phyloP scores from a whole-genome alignment of 2,329 filamentous ascomycete genomes.

The Alternaria tenuissima region DNA sequence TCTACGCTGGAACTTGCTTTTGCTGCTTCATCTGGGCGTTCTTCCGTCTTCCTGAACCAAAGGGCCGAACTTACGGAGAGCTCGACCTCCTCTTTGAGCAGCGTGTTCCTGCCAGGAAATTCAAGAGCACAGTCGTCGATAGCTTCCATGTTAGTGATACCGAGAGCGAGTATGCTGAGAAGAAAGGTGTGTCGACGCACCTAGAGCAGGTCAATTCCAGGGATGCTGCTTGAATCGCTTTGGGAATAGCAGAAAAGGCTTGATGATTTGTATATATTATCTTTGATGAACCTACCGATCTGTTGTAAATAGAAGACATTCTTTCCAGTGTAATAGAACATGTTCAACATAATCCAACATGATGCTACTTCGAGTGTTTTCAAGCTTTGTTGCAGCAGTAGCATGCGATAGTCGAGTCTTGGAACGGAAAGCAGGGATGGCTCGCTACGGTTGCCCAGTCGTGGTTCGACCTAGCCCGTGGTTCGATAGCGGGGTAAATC shows the following conservation, averaged over 20 bases:
- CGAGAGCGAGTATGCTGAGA: constrained; percentile 33
- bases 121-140: constrained; percentile 38
- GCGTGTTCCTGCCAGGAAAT: constrained; percentile 43
- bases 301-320: constrained; percentile 5
- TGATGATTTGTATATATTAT: constrained; percentile 11
- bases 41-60: constrained; percentile 81
- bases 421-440: background rate
- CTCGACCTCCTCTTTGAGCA: constrained; percentile 82
- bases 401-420: background rate
- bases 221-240: constrained; percentile 3
- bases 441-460: background rate
- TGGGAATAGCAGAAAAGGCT: background rate
- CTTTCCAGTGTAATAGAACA: background rate
- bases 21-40: constrained; percentile 80
- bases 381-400: background rate
- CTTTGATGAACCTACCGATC: background rate
- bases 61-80: constrained; percentile 83
- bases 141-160: constrained; percentile 29
- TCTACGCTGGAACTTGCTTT: constrained; percentile 83
- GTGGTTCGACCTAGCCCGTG: background rate
- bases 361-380: background rate
- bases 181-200: constrained; percentile 34
- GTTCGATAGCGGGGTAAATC: background rate
- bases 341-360: background rate
- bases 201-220: constrained; percentile 37